Base-by-base conservation (phyloP, 306 rosid genomes). In the Hylodesmum podocarpum region DNA sequence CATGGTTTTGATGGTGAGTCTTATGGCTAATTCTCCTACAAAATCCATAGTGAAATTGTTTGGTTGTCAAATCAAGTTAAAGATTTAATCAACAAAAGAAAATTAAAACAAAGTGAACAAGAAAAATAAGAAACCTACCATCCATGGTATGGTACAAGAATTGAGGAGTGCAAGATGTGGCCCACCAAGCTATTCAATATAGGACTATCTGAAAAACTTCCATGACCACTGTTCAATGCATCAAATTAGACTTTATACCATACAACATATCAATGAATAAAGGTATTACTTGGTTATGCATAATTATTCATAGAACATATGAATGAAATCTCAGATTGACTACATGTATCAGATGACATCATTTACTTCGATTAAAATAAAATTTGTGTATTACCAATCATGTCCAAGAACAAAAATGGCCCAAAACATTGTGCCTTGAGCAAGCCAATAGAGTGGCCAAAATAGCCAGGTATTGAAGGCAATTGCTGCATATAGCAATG, bases 401-500 rank as follows among this genome's bases (percentile, higher is more conserved):
- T 95, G 97, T 9, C 99, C 99, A 16, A 95, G 92, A 78, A 96
- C 99, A 80, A 96, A 96, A 0, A 96, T 54, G 69, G 99, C 99
- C 99, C 99, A 96, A 82, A 96, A 96, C 98, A 96, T 84, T 50
- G 98, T 92, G 9, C 99, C 99, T 66, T 96, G 99, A 73, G 87
- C 66, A 58, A 71, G 59, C 98, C 98, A 96, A 40, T 92, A 96
- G 46, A 92, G 6, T 0, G 88, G 98, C 94, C 97, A 96, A 29
- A 86, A 43, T 51, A 85, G 39, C 91, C 89, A 89, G 58, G 13
- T 67, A 24, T 89, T 59, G 62, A 87, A 65, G 21, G 50, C 43
- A 75, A 86, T 37, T 24, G 92, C 96, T 3, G 82, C 71, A n/a
- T 85, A 88, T 0, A 80, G 25, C 75, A 95, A 72, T 50, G 89